Percentiles rank a stretch among this genome's conserved stretches.
phyloP scores from a whole-genome alignment of 257 asterid species.

The Gynochthodes officinalis region DNA sequence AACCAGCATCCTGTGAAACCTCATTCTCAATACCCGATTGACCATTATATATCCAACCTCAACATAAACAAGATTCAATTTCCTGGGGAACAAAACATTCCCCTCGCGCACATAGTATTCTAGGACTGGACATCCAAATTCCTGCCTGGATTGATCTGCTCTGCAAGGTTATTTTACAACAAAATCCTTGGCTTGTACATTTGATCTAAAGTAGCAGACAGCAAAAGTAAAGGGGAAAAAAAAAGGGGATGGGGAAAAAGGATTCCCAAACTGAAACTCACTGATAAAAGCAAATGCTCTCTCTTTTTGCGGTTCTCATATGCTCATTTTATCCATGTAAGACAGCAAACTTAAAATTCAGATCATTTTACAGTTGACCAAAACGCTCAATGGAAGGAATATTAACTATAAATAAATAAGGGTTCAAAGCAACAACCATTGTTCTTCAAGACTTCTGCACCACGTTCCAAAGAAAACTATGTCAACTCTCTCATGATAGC shows the following conservation, averaged over 20 bases:
- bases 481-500: background rate
- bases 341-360: background rate
- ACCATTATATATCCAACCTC: background rate
- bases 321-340: background rate
- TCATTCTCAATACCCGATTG: background rate
- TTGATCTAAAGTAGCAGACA: background rate
- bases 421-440: background rate
- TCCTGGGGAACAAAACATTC: background rate
- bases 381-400: background rate
- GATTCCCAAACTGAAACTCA: too few relatives aligned
- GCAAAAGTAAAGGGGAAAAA: too few relatives aligned
- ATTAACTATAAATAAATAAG: too few relatives aligned
- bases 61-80: background rate
- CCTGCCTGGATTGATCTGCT: background rate
- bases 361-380: too few relatives aligned
- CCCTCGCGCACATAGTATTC: background rate
- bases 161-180: background rate
- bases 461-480: background rate
- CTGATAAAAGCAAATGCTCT: background rate
- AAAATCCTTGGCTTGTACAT: background rate
- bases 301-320: background rate
- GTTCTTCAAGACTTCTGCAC: background rate
- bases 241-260: background rate
- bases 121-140: conserved; percentile 4
- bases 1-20: background rate